Evolutionary conservation across 2,329 filamentous ascomycete species (phyloP).

Genomic region (Coleophoma eucalyptorum): DNA sequence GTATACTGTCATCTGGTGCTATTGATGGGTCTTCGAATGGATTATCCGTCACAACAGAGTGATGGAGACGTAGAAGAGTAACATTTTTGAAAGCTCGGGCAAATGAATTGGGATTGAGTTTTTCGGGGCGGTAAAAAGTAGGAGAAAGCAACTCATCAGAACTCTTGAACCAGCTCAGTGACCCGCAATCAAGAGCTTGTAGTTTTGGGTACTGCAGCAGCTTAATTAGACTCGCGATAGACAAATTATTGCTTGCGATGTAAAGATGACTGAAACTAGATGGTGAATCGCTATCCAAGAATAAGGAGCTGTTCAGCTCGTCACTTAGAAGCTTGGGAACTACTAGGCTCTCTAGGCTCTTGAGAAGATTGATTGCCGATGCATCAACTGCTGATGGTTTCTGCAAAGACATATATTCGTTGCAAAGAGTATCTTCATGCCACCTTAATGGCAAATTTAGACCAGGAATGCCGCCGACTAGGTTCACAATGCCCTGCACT

Average conservation of each 20-base stretch:
- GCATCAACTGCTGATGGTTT: slow-evolving; percentile 8
- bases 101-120: slow-evolving; percentile 7
- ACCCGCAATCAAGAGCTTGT: slow-evolving; percentile 13
- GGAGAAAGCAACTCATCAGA: slow-evolving; percentile 8
- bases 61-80: slow-evolving; percentile 13
- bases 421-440: neutral
- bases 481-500: slow-evolving; percentile 7
- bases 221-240: slow-evolving; percentile 7
- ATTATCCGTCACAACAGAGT: slow-evolving; percentile 12
- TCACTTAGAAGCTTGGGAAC: slow-evolving; percentile 7
- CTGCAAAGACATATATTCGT: slow-evolving; percentile 1
- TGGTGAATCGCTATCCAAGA: slow-evolving; percentile 11
- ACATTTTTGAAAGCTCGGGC: slow-evolving; percentile 12
- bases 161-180: slow-evolving; percentile 10
- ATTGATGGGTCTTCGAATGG: slow-evolving; percentile 9
- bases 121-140: slow-evolving; percentile 6
- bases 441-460: slow-evolving; percentile 1
- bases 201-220: slow-evolving; percentile 9
- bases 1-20: neutral
- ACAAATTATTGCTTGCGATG: slow-evolving; percentile 12
- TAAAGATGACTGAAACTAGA: slow-evolving; percentile 13
- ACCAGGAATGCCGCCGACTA: slow-evolving; percentile 9
- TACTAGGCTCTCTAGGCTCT: slow-evolving; percentile 10
- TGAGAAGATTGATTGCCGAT: slow-evolving; percentile 3
- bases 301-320: slow-evolving; percentile 7